Percentiles rank a stretch among this genome's conserved stretches.
Conservation (phyloP, 202 grass and related monocot genomes). For the Cymbopogon flexuosus region DNA sequence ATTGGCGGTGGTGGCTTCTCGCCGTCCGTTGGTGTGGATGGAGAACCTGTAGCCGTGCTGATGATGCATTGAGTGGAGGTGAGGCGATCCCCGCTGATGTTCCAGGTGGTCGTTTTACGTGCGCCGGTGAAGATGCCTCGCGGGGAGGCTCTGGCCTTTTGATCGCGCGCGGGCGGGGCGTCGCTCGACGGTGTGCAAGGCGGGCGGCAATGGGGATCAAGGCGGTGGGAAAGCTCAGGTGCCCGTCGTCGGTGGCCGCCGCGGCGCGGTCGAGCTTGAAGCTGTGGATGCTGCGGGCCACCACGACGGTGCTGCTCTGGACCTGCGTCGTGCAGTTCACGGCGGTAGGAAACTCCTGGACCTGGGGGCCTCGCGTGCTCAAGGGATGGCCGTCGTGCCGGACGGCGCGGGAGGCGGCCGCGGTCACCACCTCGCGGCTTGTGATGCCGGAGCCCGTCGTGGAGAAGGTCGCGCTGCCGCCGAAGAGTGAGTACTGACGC, state of each 20-base stretch:
- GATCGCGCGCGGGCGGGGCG: neutral
- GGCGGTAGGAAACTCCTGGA: conserved; percentile 55
- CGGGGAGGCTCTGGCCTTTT: neutral
- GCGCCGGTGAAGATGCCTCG: neutral
- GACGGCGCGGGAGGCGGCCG: conserved; percentile 33
- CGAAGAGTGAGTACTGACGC: conserved; percentile 53
- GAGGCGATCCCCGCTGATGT: conserved; percentile 8
- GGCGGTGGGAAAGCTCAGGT: conserved; percentile 35
- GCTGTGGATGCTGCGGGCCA: conserved; percentile 61
- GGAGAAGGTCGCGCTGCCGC: conserved; percentile 44
- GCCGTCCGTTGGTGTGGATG: neutral
- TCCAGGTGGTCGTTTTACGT: conserved; percentile 14
- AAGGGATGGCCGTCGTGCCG: conserved; percentile 67
- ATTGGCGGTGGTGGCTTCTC: neutral
- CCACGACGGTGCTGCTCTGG: conserved; percentile 58
- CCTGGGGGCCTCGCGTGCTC: conserved; percentile 60
- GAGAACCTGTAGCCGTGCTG: neutral
- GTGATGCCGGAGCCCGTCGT: conserved; percentile 30
- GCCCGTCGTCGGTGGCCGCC: conserved; percentile 29
- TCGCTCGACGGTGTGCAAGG: conserved; percentile 27
- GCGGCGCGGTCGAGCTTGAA: conserved; percentile 49
- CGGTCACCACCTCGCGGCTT: conserved; percentile 4
- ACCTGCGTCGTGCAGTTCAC: conserved; percentile 65
- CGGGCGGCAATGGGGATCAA: conserved; percentile 34
- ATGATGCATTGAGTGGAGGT: conserved; percentile 19